Evolutionary conservation across 805 yeast species (phyloP), one percentile per base, ranked within the genome.

Genomic region (Saturnispora dispora): DNA sequence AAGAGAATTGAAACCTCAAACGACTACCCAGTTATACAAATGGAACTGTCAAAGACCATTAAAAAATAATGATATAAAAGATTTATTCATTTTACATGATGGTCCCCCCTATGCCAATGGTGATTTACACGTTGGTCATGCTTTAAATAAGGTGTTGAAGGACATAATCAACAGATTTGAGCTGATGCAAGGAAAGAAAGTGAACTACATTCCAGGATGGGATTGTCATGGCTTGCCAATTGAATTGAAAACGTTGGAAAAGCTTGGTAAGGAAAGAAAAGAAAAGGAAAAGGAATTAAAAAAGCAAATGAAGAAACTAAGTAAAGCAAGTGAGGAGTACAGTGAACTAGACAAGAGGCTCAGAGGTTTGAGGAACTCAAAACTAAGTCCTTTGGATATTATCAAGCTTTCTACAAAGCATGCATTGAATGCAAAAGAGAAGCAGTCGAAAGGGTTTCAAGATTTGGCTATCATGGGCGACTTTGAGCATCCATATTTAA

Each of bases 21-120:
- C 82, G 0, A 77, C 89, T 3, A 72, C 75, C 23, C 71, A 74
- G 1, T 69, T 91, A 17, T 91, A 91, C 65, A 60, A 70, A 11
- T 76, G 88, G 81, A 96, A 85, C 59, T 62, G 52, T 5, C 36
- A 70, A 47, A 58, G 61, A 25, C 47, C 55, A 2, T 46, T 65
- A 11, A 53, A 52, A 1, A 60, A 60, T 7, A 57, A 54, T 50
- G 58, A 58, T 33, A 56, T 65, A 23, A 68, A 71, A 2, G 67
- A 77, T 18, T 56, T 75, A 35, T 91, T 85, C 59, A 75, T 84
- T 1, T 69, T 93, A 1, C 97, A 90, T 59, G 99, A 93, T 68
- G 99, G 99, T 0, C 99, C 99, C 0, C 99, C 99, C 0, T 93
- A 91, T 67, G 98, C 99, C 11, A 93, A 93, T 63, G 99, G 98